phyloP scores from a whole-genome alignment of 805 yeast species.

The Teunomyces barrocoloradensis region DNA sequence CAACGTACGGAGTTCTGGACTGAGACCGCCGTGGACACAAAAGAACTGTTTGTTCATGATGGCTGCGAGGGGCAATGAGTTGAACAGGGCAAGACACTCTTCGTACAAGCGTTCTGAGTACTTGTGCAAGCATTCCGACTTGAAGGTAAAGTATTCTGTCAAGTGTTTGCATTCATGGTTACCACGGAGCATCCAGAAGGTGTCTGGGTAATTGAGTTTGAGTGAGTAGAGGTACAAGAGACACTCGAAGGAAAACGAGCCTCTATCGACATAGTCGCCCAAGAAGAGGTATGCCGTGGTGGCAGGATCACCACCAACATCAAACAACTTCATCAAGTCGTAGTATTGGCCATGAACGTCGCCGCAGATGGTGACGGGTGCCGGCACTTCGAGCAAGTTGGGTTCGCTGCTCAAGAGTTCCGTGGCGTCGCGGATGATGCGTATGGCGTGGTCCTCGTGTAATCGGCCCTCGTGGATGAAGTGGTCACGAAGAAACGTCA shows the following conservation, averaged over 20 bases:
- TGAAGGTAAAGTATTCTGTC: conserved; percentile 91
- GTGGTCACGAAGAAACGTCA: conserved; percentile 68
- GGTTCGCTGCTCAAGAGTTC: conserved; percentile 66
- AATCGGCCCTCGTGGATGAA: conserved; percentile 80
- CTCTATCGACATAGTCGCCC: conserved; percentile 96
- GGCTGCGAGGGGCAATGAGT: conserved; percentile 88
- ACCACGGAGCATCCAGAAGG: conserved; percentile 83
- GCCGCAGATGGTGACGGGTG: conserved; percentile 95
- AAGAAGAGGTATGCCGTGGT: conserved; percentile 75
- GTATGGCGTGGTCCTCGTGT: conserved; percentile 63
- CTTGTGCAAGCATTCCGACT: conserved; percentile 85
- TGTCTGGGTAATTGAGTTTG: conserved; percentile 70
- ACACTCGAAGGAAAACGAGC: conserved; percentile 84
- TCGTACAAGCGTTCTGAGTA: conserved; percentile 66
- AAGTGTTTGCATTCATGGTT: conserved; percentile 94
- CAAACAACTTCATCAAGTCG: conserved; percentile 86
- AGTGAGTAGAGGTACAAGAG: conserved; percentile 71
- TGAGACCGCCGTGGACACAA: conserved; percentile 95
- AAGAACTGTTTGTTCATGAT: conserved; percentile 90
- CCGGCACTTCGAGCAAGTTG: conserved; percentile 74
- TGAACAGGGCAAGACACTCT: conserved; percentile 73
- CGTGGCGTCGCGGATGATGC: conserved; percentile 66
- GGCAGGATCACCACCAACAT: conserved; percentile 87
- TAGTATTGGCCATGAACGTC: conserved; percentile 96
- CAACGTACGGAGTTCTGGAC: conserved; percentile 74